These are phyloP conservation scores for Acorus calamus DNA, from an alignment of 106 monocot genomes.

Conservation along the genomic window DNA sequence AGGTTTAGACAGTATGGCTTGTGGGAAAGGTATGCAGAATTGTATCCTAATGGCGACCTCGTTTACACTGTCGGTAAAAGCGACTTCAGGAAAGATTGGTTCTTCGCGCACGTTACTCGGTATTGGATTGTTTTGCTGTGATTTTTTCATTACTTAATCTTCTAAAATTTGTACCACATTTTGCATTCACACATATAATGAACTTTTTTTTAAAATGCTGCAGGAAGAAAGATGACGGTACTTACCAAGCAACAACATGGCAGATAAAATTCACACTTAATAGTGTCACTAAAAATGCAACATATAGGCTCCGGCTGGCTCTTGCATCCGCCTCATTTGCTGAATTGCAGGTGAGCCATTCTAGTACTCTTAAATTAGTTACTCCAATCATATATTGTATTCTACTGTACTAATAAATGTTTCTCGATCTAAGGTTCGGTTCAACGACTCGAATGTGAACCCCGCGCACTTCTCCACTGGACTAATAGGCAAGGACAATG, in stretches of 20 bases:
- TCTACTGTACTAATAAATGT: not conserved
- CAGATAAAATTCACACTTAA: slow-evolving; percentile 16
- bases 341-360: slow-evolving; percentile 10
- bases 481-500: slow-evolving; percentile 12
- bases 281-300: not conserved
- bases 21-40: no score
- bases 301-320: slow-evolving; percentile 12
- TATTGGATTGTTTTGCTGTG: no score
- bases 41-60: no score
- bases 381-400: not conserved
- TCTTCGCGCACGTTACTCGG: no score
- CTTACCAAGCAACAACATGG: slow-evolving; percentile 11
- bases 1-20: no score
- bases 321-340: slow-evolving; percentile 8
- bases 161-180: no score
- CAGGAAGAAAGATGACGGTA: not conserved
- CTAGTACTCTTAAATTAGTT: not conserved
- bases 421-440: not conserved
- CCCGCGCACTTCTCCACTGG: slow-evolving; percentile 12
- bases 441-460: slow-evolving; percentile 4
- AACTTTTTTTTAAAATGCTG: not conserved
- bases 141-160: no score
- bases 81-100: no score
- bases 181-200: no score
- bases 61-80: no score